A percentile compares a stretch with the other conserved stretches of the same genome.
Conservation (phyloP, 495 filamentous ascomycete species). For the Hamigera avellanea region DNA sequence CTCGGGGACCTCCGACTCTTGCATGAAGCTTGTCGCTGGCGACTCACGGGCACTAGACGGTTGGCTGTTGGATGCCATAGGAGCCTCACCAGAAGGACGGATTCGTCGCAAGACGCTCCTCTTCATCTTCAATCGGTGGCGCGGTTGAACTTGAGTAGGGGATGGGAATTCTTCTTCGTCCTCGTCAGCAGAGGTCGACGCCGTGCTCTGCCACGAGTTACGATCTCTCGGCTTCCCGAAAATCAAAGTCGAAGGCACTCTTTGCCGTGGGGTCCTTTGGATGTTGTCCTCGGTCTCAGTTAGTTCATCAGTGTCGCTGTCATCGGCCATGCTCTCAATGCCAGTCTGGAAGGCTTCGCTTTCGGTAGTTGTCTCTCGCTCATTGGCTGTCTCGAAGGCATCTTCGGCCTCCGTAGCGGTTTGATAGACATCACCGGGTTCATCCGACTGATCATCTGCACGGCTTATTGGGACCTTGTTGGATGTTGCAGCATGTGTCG, state of each 20-base stretch:
- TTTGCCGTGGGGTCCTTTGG: slow-evolving; percentile 32
- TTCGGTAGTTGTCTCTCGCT: slow-evolving; percentile 62
- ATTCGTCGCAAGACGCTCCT: slow-evolving; percentile 52
- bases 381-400: slow-evolving; percentile 73
- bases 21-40: slow-evolving; percentile 27
- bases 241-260: slow-evolving; percentile 27
- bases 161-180: slow-evolving; percentile 52
- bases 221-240: slow-evolving; percentile 43
- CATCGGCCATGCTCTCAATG: slow-evolving; percentile 66
- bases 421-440: slow-evolving; percentile 60
- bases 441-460: slow-evolving; percentile 17
- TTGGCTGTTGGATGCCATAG: slow-evolving; percentile 35
- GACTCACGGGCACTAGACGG: slow-evolving; percentile 43
- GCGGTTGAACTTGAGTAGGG: slow-evolving; percentile 47
- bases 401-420: slow-evolving; percentile 78
- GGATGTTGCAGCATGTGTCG: slow-evolving; percentile 22
- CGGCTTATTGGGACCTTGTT: slow-evolving; percentile 10
- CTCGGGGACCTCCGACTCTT: slow-evolving; percentile 37
- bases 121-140: slow-evolving; percentile 57
- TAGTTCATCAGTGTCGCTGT: slow-evolving; percentile 55
- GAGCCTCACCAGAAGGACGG: slow-evolving; percentile 53
- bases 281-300: slow-evolving; percentile 76
- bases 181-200: slow-evolving; percentile 78
- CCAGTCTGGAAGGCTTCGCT: slow-evolving; percentile 94
- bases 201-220: slow-evolving; percentile 72